Evolutionary conservation across 306 rosid genomes (phyloP).

Genomic region (Erythrophleum fordii): DNA sequence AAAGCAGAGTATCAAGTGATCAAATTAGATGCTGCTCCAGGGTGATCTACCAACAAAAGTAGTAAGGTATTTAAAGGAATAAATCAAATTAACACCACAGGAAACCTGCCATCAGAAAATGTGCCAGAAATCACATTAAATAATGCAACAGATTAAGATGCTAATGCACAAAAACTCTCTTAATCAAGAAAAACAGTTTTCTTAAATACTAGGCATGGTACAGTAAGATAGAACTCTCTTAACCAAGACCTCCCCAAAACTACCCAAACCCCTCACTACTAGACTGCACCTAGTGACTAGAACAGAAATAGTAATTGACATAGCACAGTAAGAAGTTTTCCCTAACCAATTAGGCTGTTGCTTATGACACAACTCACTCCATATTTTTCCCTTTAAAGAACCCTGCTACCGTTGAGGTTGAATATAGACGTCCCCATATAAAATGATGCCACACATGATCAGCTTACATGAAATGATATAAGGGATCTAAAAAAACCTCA

Average conservation of each 20-base stretch:
- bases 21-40: slow-evolving; percentile 1
- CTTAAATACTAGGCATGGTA: not conserved
- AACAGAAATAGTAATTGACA: not conserved
- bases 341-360: not conserved
- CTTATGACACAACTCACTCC: not conserved
- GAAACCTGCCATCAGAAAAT: not conserved
- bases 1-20: slow-evolving; percentile 1
- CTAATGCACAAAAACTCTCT: not conserved
- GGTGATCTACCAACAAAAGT: not conserved
- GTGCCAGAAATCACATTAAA: not conserved
- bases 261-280: not conserved
- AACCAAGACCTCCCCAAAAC: not conserved
- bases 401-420: slow-evolving; percentile 19
- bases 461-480: slow-evolving; percentile 27
- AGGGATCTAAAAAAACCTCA: slow-evolving; percentile 64
- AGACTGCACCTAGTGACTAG: not conserved
- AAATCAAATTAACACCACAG: not conserved
- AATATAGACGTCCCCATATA: slow-evolving; percentile 2
- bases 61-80: slow-evolving; percentile 2
- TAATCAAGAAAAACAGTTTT: not conserved
- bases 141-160: not conserved
- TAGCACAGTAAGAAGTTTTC: slow-evolving; percentile 10
- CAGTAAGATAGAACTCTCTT: not conserved
- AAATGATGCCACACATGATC: slow-evolving; percentile 5
- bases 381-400: slow-evolving; percentile 14